Conservation (phyloP, 2,329 filamentous ascomycete species). For the Conoideocrella luteorostrata region DNA sequence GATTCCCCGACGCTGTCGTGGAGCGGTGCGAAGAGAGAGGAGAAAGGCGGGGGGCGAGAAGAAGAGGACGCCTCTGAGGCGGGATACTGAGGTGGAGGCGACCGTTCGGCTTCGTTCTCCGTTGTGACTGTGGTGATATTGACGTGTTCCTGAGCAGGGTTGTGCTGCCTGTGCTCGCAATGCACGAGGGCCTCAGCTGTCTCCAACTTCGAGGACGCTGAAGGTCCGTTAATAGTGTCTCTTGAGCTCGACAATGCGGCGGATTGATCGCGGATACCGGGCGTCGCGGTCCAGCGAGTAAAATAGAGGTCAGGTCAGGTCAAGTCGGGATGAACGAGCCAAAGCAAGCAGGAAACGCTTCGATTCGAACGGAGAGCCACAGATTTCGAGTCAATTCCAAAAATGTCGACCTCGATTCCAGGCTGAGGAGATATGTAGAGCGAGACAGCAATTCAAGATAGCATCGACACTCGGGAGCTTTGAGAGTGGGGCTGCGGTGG, state of each 20-base stretch:
- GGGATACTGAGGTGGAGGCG: slow-evolving; percentile 56
- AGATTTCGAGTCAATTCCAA: no score
- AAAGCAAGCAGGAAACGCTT: no score
- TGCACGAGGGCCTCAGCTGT: slow-evolving; percentile 23
- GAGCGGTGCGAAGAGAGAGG: slow-evolving; percentile 47
- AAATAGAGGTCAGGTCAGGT: neutral
- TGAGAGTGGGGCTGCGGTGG: neutral
- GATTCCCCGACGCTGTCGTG: slow-evolving; percentile 29
- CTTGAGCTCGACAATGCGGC: slow-evolving; percentile 32
- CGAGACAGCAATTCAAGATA: neutral
- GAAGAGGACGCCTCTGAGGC: slow-evolving; percentile 46
- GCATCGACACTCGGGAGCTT: neutral
- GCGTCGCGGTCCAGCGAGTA: slow-evolving; percentile 10
- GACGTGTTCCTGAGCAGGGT: slow-evolving; percentile 16
- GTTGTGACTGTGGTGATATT: slow-evolving; percentile 14
- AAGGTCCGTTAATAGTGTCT: slow-evolving; percentile 27
- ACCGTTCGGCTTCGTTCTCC: slow-evolving; percentile 30
- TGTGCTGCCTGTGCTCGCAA: slow-evolving; percentile 17
- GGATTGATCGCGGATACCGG: slow-evolving; percentile 20
- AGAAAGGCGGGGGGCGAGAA: slow-evolving; percentile 52
- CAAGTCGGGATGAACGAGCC: neutral
- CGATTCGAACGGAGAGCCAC: neutral
- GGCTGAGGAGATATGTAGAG: neutral
- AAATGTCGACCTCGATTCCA: neutral
- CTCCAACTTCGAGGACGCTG: slow-evolving; percentile 25